Evolutionary conservation across 1,284 basidiomycete genomes (phyloP).

Genomic region (Boletus sp.): DNA sequence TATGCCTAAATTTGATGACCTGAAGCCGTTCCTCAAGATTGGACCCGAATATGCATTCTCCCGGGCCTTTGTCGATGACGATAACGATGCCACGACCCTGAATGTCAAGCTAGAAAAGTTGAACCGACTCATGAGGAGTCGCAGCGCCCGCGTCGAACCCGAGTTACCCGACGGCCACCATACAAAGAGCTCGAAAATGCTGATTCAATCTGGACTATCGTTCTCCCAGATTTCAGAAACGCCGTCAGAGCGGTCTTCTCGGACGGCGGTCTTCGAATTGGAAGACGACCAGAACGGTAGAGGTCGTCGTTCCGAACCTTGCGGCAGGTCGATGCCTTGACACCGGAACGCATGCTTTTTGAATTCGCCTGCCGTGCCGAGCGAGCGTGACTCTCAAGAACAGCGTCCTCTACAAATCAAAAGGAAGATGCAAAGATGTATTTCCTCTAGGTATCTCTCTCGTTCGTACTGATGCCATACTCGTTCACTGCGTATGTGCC

Average conservation of each 20-base stretch:
- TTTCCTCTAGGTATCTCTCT: slow-evolving; percentile 2
- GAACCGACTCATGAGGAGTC: not conserved
- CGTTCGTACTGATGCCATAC: not conserved
- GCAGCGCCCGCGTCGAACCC: slow-evolving; percentile 1
- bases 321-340: not conserved
- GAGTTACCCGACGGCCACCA: slow-evolving; percentile 3
- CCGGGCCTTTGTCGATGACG: not conserved
- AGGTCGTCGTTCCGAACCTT: slow-evolving; percentile 13
- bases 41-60: not conserved
- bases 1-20: not conserved
- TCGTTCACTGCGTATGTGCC: not conserved
- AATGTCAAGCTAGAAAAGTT: not conserved
- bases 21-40: not conserved
- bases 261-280: not conserved
- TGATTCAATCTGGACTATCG: not conserved
- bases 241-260: slow-evolving; percentile 4
- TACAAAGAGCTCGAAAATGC: slow-evolving; percentile 2
- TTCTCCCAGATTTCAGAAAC: not conserved
- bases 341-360: not conserved
- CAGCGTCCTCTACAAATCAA: not conserved
- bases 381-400: slow-evolving; percentile 3
- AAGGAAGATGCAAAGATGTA: not conserved
- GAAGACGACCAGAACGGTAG: slow-evolving; percentile 1
- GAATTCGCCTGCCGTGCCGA: not conserved
- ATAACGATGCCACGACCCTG: not conserved